These are phyloP conservation scores for Metarhizium rileyi DNA, from an alignment of 2,329 filamentous ascomycete genomes.

Conservation along the genomic window DNA sequence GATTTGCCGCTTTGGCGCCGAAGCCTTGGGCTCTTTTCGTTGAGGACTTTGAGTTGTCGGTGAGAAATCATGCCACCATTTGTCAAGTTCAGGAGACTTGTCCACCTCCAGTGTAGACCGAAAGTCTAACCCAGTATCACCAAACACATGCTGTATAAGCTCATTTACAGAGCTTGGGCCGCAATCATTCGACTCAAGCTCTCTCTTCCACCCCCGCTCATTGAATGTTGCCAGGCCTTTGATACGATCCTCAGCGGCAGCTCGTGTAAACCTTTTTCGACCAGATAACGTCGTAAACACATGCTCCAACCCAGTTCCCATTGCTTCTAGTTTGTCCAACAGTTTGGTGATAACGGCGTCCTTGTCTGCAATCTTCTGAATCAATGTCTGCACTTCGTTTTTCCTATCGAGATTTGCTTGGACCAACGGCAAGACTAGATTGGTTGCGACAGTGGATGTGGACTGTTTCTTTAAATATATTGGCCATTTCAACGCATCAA, in stretches of 20 bases:
- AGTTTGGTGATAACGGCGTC: slow-evolving; percentile 41
- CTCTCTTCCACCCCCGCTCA: slow-evolving; percentile 27
- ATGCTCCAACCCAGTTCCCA: slow-evolving; percentile 41
- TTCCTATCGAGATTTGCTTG: slow-evolving; percentile 32
- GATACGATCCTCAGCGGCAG: slow-evolving; percentile 36
- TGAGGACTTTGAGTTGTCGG: slow-evolving; percentile 17
- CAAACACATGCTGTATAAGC: slow-evolving; percentile 34
- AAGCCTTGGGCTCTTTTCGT: slow-evolving; percentile 8
- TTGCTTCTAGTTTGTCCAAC: slow-evolving; percentile 43
- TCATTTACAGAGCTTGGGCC: slow-evolving; percentile 21
- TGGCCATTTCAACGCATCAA: slow-evolving; percentile 56
- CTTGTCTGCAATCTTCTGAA: slow-evolving; percentile 36
- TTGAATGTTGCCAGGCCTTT: slow-evolving; percentile 42
- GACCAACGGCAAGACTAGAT: slow-evolving; percentile 43
- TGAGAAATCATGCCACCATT: slow-evolving; percentile 40
- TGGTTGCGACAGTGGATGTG: slow-evolving; percentile 32
- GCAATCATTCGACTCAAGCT: slow-evolving; percentile 15
- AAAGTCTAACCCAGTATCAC: slow-evolving; percentile 21
- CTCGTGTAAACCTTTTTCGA: slow-evolving; percentile 35
- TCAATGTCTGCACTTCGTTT: slow-evolving; percentile 33
- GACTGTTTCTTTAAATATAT: slow-evolving; percentile 43
- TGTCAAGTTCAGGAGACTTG: slow-evolving; percentile 27
- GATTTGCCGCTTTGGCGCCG: background rate
- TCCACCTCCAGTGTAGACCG: slow-evolving; percentile 19
- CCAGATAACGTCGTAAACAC: slow-evolving; percentile 42